A percentile compares a stretch with the other conserved stretches of the same genome.
Evolutionary conservation across 2,329 filamentous ascomycete species (phyloP).

Genomic region (Teratosphaeria gauchensis): DNA sequence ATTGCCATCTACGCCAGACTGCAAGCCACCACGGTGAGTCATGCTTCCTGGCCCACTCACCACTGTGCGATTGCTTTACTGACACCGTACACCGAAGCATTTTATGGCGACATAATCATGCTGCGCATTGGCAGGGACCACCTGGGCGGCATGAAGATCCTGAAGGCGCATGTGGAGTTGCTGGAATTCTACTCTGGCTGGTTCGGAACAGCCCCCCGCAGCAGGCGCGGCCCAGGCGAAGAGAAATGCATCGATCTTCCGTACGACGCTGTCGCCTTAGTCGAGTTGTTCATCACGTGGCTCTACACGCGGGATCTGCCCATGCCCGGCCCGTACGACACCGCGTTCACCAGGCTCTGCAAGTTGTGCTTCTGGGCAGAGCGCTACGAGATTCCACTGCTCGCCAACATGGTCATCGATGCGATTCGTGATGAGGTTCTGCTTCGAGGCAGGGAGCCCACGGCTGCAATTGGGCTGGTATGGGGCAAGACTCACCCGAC

Average conservation of each 20-base stretch:
- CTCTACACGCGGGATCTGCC: not conserved
- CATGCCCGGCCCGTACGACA: too few relatives aligned
- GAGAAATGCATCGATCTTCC: not conserved
- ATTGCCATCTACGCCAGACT: not conserved
- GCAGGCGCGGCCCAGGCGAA: not conserved
- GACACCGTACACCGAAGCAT: too few relatives aligned
- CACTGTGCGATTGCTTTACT: not conserved
- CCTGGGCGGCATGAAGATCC: not conserved
- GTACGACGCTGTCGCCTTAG: too few relatives aligned
- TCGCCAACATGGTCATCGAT: not conserved
- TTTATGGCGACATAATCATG: too few relatives aligned
- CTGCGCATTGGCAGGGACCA: not conserved
- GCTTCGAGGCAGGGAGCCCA: not conserved
- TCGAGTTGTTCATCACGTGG: not conserved
- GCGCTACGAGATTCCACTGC: not conserved
- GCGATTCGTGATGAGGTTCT: not conserved
- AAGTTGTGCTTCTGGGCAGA: not conserved
- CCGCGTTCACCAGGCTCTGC: not conserved
- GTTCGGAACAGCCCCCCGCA: not conserved
- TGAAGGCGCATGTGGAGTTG: not conserved
- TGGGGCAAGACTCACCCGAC: not conserved
- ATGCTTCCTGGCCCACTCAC: too few relatives aligned
- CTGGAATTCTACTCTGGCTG: not conserved
- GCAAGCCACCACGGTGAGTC: not conserved
- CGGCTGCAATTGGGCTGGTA: not conserved